Evolutionary conservation across 2,329 filamentous ascomycete genomes (phyloP).

Genomic region (Fusarium irregulare): DNA sequence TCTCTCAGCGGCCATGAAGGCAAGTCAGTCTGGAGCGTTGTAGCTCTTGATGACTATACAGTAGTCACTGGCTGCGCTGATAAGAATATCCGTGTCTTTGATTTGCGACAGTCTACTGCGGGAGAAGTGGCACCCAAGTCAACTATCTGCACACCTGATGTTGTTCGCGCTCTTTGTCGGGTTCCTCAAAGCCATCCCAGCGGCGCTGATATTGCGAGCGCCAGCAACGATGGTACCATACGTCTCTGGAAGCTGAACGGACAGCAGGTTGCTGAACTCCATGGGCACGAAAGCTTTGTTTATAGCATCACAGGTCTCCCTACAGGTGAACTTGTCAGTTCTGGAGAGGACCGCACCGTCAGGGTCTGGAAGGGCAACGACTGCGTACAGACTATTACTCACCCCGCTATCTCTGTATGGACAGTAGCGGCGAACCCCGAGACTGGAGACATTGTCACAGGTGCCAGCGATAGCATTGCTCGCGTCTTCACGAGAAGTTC

Average conservation of each 20-base stretch:
- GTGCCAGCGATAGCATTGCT: conserved; percentile 87
- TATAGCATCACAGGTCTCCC: conserved; percentile 84
- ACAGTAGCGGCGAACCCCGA: conserved; percentile 83
- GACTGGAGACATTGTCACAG: conserved; percentile 92
- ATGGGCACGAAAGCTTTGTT: conserved; percentile 94
- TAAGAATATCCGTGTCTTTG: conserved; percentile 86
- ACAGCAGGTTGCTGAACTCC: conserved; percentile 78
- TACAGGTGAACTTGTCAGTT: conserved; percentile 87
- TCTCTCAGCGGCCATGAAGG: conserved; percentile 80
- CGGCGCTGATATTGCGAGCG: conserved; percentile 92
- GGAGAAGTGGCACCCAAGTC: conserved; percentile 64
- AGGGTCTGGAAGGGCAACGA: conserved; percentile 85
- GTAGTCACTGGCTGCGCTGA: conserved; percentile 95
- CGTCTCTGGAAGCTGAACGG: conserved; percentile 88
- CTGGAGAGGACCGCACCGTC: conserved; percentile 93
- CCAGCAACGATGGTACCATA: conserved; percentile 91
- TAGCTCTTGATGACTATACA: conserved; percentile 82
- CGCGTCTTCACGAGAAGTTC: conserved; percentile 83
- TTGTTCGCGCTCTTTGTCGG: conserved; percentile 88
- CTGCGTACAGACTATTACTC: conserved; percentile 95
- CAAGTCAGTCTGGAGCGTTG: conserved; percentile 86
- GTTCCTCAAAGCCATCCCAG: conserved; percentile 81
- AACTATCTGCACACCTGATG: conserved; percentile 76
- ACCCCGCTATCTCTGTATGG: conserved; percentile 98
- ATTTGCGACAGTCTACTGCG: conserved; percentile 70